Evolutionary conservation across 257 asterid species (phyloP).

Genomic region (Euphrasia confusa): DNA sequence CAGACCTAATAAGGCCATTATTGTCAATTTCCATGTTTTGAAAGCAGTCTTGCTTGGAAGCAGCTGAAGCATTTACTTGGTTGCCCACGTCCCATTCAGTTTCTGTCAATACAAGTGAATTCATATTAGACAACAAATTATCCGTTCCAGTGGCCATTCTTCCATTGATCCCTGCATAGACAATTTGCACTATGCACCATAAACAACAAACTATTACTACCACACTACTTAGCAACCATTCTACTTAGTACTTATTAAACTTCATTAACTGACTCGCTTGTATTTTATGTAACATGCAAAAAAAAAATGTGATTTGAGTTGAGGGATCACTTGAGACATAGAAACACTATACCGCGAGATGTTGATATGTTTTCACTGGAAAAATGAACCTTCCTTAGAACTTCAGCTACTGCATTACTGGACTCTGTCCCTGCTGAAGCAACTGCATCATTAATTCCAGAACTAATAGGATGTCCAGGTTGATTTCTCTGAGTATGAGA

Average conservation of each 20-base stretch:
- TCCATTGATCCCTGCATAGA: conserved; percentile 52
- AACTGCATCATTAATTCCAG: conserved; percentile 34
- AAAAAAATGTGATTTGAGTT: conserved; percentile 13
- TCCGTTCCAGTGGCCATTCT: conserved; percentile 43
- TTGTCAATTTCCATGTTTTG: conserved; percentile 49
- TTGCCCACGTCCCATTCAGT: conserved; percentile 44
- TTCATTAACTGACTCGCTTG: neutral
- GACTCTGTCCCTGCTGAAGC: conserved; percentile 35
- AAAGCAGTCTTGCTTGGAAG: conserved; percentile 39
- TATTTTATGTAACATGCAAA: conserved; percentile 16
- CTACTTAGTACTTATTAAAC: neutral
- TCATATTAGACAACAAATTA: conserved; percentile 64
- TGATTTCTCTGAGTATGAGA: conserved; percentile 40
- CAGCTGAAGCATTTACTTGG: too few relatives aligned
- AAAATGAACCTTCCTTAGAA: conserved; percentile 79
- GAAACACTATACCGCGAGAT: conserved; percentile 48
- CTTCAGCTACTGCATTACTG: conserved; percentile 40
- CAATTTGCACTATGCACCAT: conserved; percentile 33
- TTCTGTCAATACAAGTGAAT: conserved; percentile 84
- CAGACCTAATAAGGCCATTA: neutral
- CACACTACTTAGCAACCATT: conserved; percentile 9
- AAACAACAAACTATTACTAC: conserved; percentile 31
- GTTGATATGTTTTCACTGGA: conserved; percentile 35
- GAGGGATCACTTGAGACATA: conserved; percentile 9
- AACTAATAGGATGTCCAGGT: conserved; percentile 30